These are phyloP conservation scores for Hypoxylon fragiforme DNA, from an alignment of 495 filamentous ascomycete genomes.

Conservation along the genomic window DNA sequence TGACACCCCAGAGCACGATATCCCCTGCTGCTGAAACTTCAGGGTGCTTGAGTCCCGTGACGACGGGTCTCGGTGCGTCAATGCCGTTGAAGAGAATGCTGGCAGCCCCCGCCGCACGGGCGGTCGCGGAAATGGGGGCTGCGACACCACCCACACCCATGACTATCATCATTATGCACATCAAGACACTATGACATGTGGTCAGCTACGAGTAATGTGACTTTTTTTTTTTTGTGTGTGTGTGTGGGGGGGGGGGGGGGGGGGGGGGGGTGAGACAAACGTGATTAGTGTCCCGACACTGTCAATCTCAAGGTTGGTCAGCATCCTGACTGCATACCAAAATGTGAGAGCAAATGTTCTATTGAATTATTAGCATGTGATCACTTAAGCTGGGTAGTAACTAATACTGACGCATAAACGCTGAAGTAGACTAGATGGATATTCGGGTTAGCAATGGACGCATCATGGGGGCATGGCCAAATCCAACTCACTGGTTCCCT, in stretches of 20 bases:
- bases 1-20: conserved; percentile 61
- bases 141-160: conserved; percentile 55
- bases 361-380: conserved; percentile 6
- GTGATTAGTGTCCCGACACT: conserved; percentile 53
- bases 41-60: conserved; percentile 50
- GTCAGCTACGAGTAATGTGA: no score
- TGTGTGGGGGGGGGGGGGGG: no score
- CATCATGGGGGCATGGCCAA: not conserved
- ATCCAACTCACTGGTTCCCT: conserved; percentile 44
- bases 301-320: conserved; percentile 38
- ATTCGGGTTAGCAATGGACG: conserved; percentile 3
- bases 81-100: conserved; percentile 60
- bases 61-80: conserved; percentile 53
- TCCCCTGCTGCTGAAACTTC: conserved; percentile 53
- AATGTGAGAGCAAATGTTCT: conserved; percentile 53
- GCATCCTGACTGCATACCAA: conserved; percentile 48
- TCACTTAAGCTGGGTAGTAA: not conserved
- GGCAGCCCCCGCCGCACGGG: conserved; percentile 57
- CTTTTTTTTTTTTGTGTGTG: no score
- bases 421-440: conserved; percentile 43
- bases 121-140: conserved; percentile 52
- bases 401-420: conserved; percentile 46
- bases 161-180: conserved; percentile 60
- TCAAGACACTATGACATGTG: conserved; percentile 55
- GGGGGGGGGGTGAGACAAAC: conserved; percentile 43